Evolutionary conservation across 2,329 filamentous ascomycete species (phyloP).

Genomic region (Sporothrix inflata): DNA sequence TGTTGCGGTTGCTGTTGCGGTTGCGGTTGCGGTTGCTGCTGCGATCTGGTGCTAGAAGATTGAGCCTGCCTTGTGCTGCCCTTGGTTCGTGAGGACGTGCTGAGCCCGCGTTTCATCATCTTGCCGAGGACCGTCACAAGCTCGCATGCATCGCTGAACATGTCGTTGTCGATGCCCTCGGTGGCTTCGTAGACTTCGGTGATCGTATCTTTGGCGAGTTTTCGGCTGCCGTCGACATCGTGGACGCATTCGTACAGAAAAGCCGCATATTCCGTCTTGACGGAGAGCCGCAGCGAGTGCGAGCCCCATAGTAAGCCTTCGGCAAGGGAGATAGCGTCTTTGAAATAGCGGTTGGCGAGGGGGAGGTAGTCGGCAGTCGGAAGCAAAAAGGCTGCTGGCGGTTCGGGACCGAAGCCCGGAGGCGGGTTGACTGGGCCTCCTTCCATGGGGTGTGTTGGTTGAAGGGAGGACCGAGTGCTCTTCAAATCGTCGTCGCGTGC

Average conservation of each 20-base stretch:
- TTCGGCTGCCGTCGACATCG: slow-evolving; percentile 74
- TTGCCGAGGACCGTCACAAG: slow-evolving; percentile 83
- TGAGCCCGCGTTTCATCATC: slow-evolving; percentile 63
- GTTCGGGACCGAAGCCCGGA: slow-evolving; percentile 55
- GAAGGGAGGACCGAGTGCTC: slow-evolving; percentile 49
- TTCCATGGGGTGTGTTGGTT: slow-evolving; percentile 56
- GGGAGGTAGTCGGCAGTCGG: slow-evolving; percentile 80
- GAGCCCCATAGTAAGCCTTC: slow-evolving; percentile 80
- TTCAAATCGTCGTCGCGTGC: slow-evolving; percentile 45
- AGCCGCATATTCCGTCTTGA: slow-evolving; percentile 89
- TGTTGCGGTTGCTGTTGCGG: background rate
- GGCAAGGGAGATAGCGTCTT: slow-evolving; percentile 73
- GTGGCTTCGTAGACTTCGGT: slow-evolving; percentile 88
- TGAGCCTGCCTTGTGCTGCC: background rate
- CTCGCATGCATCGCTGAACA: slow-evolving; percentile 89
- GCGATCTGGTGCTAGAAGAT: background rate
- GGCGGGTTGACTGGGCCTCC: slow-evolving; percentile 62
- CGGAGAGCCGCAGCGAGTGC: slow-evolving; percentile 84
- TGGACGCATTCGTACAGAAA: slow-evolving; percentile 93
- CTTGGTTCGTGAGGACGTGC: slow-evolving; percentile 22
- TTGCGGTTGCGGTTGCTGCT: slow-evolving; percentile 2
- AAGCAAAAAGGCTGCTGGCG: slow-evolving; percentile 74
- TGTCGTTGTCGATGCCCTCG: slow-evolving; percentile 92
- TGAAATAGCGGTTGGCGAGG: slow-evolving; percentile 79
- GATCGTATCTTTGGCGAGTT: slow-evolving; percentile 79